A percentile compares a stretch with the other conserved stretches of the same genome.
phyloP scores from a whole-genome alignment of 2,329 filamentous ascomycete species.

The Aphanocladium album region DNA sequence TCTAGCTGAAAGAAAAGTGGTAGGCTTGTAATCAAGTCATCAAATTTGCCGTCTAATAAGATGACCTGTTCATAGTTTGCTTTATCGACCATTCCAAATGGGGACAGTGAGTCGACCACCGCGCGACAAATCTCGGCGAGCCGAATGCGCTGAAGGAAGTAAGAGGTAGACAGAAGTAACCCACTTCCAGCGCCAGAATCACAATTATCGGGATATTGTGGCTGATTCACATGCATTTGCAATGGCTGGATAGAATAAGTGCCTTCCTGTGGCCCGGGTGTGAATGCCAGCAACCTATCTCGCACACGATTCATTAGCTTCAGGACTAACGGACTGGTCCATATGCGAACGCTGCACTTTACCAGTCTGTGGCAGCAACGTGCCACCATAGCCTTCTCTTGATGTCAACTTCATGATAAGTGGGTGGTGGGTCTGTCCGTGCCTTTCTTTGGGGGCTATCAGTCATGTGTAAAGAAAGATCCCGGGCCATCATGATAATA shows the following conservation, averaged over 20 bases:
- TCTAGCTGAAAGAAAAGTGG: conserved; percentile 13
- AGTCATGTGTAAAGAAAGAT: conserved; percentile 1
- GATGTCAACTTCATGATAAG: not conserved
- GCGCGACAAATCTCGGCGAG: conserved; percentile 15
- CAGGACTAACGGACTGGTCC: not conserved
- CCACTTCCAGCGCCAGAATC: not conserved
- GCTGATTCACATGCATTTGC: not conserved
- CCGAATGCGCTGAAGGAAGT: conserved; percentile 10
- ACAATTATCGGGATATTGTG: not conserved
- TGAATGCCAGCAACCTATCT: not conserved
- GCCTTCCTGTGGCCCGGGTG: not conserved
- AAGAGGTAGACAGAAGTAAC: not conserved
- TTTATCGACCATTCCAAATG: not conserved
- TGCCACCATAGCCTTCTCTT: conserved; percentile 7
- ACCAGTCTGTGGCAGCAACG: conserved; percentile 4
- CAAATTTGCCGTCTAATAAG: conserved; percentile 13
- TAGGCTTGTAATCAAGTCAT: conserved; percentile 1
- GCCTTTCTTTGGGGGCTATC: not conserved
- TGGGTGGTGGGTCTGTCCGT: not conserved
- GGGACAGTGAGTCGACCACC: conserved; percentile 12
- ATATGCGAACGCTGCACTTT: not conserved
- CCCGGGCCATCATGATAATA: not conserved
- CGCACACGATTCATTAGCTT: conserved; percentile 1
- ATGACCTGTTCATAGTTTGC: conserved; percentile 10
- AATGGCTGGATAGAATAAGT: conserved; percentile 1